phyloP scores from a whole-genome alignment of 2,329 filamentous ascomycete genomes.

The Parafenestella ontariensis region DNA sequence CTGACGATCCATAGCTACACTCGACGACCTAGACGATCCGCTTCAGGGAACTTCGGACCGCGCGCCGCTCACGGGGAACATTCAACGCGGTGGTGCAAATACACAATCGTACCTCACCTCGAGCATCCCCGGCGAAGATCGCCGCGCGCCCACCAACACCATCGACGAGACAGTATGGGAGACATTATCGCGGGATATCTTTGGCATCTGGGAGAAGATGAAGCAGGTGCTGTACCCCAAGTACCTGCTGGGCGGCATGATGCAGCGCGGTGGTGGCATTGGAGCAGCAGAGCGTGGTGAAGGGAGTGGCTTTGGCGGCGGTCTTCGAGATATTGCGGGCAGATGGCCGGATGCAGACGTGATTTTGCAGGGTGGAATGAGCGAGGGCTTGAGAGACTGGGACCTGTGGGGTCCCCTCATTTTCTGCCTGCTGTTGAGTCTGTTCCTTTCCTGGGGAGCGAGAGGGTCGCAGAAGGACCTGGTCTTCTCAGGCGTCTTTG shows the following conservation, averaged over 20 bases:
- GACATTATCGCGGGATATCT: conserved; percentile 88
- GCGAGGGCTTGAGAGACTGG: conserved; percentile 91
- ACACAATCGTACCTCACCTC: conserved; percentile 87
- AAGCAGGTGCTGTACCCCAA: conserved; percentile 95
- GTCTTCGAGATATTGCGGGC: conserved; percentile 63
- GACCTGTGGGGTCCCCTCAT: conserved; percentile 97
- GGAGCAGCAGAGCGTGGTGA: conserved; percentile 65
- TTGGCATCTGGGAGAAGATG: conserved; percentile 98
- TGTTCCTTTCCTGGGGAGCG: conserved; percentile 85
- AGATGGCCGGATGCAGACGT: conserved; percentile 73
- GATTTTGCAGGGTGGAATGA: conserved; percentile 76
- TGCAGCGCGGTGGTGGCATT: conserved; percentile 65
- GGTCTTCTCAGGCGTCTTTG: conserved; percentile 96
- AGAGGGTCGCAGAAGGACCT: conserved; percentile 80
- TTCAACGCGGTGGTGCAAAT: conserved; percentile 63
- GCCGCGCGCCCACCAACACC: conserved; percentile 85
- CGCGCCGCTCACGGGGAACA: conserved; percentile 84
- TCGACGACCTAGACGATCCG: conserved; percentile 93
- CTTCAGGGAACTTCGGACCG: conserved; percentile 73
- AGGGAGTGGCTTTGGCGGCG: conserved; percentile 51
- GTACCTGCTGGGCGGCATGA: conserved; percentile 79
- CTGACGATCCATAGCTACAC: conserved; percentile 66
- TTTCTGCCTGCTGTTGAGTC: conserved; percentile 87
- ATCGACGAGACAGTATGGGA: conserved; percentile 98
- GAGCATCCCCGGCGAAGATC: conserved; percentile 90